Conservation (phyloP, 2,329 filamentous ascomycete genomes). For the Bipolaris sorokiniana region DNA sequence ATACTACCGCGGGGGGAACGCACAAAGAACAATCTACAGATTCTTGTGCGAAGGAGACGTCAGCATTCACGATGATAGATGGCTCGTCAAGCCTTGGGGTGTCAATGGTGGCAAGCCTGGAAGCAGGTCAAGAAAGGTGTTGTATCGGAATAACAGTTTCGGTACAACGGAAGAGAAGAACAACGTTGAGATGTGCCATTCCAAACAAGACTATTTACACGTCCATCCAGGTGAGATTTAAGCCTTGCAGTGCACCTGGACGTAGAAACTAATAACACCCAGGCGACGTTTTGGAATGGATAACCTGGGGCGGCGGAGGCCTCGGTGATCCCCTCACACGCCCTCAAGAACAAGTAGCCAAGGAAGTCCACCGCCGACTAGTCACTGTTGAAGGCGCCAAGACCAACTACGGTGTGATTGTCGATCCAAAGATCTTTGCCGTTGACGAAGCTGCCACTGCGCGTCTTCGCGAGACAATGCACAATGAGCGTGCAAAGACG, state of each 20-base stretch:
- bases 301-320: conserved; percentile 59
- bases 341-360: conserved; percentile 52
- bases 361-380: conserved; percentile 55
- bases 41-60: conserved; percentile 56
- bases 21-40: conserved; percentile 56
- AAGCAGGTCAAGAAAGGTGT: conserved; percentile 50
- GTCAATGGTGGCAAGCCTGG: conserved; percentile 57
- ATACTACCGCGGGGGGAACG: conserved; percentile 57
- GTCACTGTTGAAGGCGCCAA: conserved; percentile 53
- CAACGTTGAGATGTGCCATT: conserved; percentile 48
- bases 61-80: conserved; percentile 57
- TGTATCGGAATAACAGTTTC: conserved; percentile 52
- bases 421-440: conserved; percentile 45
- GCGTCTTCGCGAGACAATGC: conserved; percentile 44
- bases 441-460: conserved; percentile 50
- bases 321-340: conserved; percentile 56
- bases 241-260: neutral
- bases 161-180: conserved; percentile 42
- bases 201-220: conserved; percentile 57
- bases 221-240: conserved; percentile 47
- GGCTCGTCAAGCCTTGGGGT: conserved; percentile 59
- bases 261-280: neutral
- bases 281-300: conserved; percentile 58
- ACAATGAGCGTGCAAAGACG: conserved; percentile 24
- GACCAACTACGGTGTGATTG: conserved; percentile 55